Evolutionary conservation across 805 yeast species (phyloP).

Genomic region (Schizosaccharomyces pombe): ASM294v3 CU329670.1:2311501-2312000

Average conservation of each 20-base stretch:
- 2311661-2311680: not conserved
- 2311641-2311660: not conserved
- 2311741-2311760: not conserved
- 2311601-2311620: no score
- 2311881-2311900: not conserved
- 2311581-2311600: not conserved
- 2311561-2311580: not conserved
- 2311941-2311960: no score
- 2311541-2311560: conserved; percentile 59
- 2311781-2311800: not conserved
- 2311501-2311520: conserved; percentile 20
- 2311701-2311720: not conserved
- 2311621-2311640: no score
- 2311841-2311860: not conserved
- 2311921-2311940: no score
- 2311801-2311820: not conserved
- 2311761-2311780: not conserved
- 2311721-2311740: not conserved
- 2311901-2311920: no score
- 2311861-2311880: not conserved
- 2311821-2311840: not conserved
- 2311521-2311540: conserved; percentile 37
- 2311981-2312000: no score
- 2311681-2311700: not conserved
- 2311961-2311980: no score